Percentiles rank a stretch among this genome's conserved stretches.
These are phyloP conservation scores for Clavispora asparagi DNA, from an alignment of 805 yeast species.

Conservation along the genomic window DNA sequence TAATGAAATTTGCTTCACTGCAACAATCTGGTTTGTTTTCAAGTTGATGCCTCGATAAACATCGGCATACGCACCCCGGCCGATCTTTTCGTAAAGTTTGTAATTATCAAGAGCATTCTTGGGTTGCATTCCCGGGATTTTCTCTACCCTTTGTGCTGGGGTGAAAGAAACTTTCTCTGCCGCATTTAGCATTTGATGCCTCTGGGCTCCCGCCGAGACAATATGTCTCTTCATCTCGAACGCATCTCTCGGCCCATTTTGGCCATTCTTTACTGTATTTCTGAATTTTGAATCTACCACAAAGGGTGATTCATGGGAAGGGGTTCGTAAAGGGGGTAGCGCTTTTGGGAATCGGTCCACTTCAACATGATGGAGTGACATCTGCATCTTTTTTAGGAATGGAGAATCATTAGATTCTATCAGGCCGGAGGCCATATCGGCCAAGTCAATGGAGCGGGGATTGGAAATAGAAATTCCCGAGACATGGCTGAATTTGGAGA, in stretches of 20 bases:
- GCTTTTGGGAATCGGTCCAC: slow-evolving; percentile 4
- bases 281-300: background rate
- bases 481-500: slow-evolving; percentile 32
- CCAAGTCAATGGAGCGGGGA: background rate
- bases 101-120: slow-evolving; percentile 43
- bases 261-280: background rate
- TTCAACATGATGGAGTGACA: slow-evolving; percentile 8
- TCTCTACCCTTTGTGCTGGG: slow-evolving; percentile 49
- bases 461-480: slow-evolving; percentile 19
- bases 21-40: slow-evolving; percentile 63
- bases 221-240: background rate
- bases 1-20: slow-evolving; percentile 72
- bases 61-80: slow-evolving; percentile 87
- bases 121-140: slow-evolving; percentile 33
- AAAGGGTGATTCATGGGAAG: background rate
- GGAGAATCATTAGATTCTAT: slow-evolving; percentile 17
- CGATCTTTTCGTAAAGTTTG: slow-evolving; percentile 59
- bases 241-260: background rate
- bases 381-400: slow-evolving; percentile 25
- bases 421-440: background rate
- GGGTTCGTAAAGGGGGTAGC: background rate
- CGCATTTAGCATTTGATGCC: slow-evolving; percentile 8
- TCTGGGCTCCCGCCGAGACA: slow-evolving; percentile 14
- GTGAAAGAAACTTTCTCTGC: slow-evolving; percentile 38
- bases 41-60: slow-evolving; percentile 74